A percentile compares a stretch with the other conserved stretches of the same genome.
Evolutionary conservation across 441 rosid species (phyloP).

Genomic region (Pelargonium myrrhifolium): DNA sequence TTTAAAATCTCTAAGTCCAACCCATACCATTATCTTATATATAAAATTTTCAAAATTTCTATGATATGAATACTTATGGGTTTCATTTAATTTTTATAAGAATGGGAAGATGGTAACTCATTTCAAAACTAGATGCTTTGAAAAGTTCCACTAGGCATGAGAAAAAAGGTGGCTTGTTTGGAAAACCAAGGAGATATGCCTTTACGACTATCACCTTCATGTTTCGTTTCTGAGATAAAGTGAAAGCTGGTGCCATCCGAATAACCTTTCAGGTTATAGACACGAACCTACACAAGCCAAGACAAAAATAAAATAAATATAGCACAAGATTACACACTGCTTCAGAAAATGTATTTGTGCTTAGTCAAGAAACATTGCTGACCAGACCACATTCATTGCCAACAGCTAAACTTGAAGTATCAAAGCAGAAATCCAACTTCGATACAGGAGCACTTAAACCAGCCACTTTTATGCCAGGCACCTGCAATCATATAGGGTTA

Average conservation of each 20-base stretch:
- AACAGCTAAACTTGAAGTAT: conserved; percentile 50
- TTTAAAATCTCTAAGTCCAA: background rate
- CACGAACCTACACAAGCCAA: conserved; percentile 36
- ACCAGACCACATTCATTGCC: conserved; percentile 63
- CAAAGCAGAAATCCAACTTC: conserved; percentile 40
- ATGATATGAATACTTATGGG: background rate
- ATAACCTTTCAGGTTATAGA: conserved; percentile 38
- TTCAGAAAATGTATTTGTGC: background rate
- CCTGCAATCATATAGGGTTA: conserved; percentile 27
- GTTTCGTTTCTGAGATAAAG: conserved; percentile 36
- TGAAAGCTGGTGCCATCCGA: conserved; percentile 28
- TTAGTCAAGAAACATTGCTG: conserved; percentile 21
- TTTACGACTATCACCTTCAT: conserved; percentile 39
- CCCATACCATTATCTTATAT: conserved; percentile 4
- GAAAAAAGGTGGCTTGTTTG: conserved; percentile 6
- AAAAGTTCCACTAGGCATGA: conserved; percentile 1
- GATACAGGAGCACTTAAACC: conserved; percentile 44
- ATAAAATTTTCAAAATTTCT: background rate
- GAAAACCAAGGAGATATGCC: background rate
- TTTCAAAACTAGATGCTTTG: background rate
- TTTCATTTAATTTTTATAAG: background rate
- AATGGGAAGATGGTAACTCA: conserved; percentile 11
- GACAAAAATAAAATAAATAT: conserved; percentile 9
- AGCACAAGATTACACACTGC: conserved; percentile 2
- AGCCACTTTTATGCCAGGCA: conserved; percentile 34